phyloP scores from a whole-genome alignment of 805 yeast genomes.

The Wickerhamiella qilinensis region DNA sequence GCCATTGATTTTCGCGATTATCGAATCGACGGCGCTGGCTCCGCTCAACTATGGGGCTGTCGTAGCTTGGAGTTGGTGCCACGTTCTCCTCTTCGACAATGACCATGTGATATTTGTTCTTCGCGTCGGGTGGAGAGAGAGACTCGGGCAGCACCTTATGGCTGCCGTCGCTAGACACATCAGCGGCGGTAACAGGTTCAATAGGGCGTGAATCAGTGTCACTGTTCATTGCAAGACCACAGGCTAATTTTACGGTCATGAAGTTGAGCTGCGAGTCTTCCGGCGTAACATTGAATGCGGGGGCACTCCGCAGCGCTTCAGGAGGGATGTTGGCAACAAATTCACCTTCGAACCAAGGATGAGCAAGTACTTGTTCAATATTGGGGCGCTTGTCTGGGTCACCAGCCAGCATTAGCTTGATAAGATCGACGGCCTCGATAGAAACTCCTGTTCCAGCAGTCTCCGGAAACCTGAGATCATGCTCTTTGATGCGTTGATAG shows the following conservation, averaged over 20 bases:
- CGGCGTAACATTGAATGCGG: slow-evolving; percentile 39
- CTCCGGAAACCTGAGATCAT: slow-evolving; percentile 66
- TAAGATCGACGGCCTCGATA: slow-evolving; percentile 54
- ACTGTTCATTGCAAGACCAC: slow-evolving; percentile 31
- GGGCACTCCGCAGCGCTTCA: slow-evolving; percentile 45
- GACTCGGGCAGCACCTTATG: slow-evolving; percentile 63
- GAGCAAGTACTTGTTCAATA: slow-evolving; percentile 57
- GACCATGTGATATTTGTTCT: slow-evolving; percentile 52
- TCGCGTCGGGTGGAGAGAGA: slow-evolving; percentile 83
- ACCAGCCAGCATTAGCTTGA: slow-evolving; percentile 47
- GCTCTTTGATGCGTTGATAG: slow-evolving; percentile 76
- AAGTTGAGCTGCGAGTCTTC: slow-evolving; percentile 53
- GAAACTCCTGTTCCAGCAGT: slow-evolving; percentile 34
- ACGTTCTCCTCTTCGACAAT: slow-evolving; percentile 13
- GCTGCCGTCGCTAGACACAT: slow-evolving; percentile 19
- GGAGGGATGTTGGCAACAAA: slow-evolving; percentile 61
- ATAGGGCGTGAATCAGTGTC: slow-evolving; percentile 10
- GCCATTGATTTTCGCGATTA: slow-evolving; percentile 2
- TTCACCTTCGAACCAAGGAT: slow-evolving; percentile 73
- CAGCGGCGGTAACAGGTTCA: slow-evolving; percentile 26
- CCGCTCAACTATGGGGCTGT: slow-evolving; percentile 18
- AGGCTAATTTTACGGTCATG: slow-evolving; percentile 42
- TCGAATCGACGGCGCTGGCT: slow-evolving; percentile 1
- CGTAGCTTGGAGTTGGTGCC: slow-evolving; percentile 6
- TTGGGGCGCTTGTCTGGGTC: slow-evolving; percentile 71